A percentile compares a stretch with the other conserved stretches of the same genome.
Evolutionary conservation across 108 stramenopile genomes (phyloP).

Genomic region (Skeletonema marinoi): DNA sequence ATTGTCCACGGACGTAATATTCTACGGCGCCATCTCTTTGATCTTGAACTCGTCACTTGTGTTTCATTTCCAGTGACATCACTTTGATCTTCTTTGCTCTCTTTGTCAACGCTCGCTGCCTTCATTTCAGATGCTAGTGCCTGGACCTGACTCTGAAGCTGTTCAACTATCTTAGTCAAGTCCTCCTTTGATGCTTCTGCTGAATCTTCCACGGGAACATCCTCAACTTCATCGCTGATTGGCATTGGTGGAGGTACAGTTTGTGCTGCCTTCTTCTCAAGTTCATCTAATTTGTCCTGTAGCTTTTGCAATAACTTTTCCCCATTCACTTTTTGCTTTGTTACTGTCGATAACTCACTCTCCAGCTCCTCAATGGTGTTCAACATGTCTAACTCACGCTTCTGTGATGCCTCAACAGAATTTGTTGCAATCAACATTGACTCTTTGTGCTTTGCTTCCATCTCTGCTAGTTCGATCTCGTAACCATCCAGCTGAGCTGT

Average conservation of each 20-base stretch:
- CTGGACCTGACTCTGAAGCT: conserved; percentile 3
- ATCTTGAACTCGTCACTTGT: neutral
- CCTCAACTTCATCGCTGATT: neutral
- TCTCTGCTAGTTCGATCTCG: conserved; percentile 7
- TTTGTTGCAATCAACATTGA: conserved; percentile 42
- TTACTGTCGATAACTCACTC: conserved; percentile 15
- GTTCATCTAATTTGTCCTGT: neutral
- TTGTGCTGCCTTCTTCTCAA: neutral
- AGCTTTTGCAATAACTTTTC: neutral
- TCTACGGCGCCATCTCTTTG: conserved; percentile 3
- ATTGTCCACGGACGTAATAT: conserved; percentile 23
- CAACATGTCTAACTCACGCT: conserved; percentile 25
- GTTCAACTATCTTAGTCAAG: conserved; percentile 3
- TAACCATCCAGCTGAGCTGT: conserved; percentile 8
- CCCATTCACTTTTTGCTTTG: neutral
- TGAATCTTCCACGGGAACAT: neutral
- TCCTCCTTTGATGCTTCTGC: neutral
- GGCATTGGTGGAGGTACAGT: neutral
- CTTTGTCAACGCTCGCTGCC: neutral
- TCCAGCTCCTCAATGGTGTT: conserved; percentile 35
- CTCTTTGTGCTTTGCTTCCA: conserved; percentile 14
- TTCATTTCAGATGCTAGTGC: neutral
- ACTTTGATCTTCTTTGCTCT: conserved; percentile 2
- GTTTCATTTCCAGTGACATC: neutral
- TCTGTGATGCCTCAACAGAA: conserved; percentile 38